Evolutionary conservation across 345 rosid genomes (phyloP).

Genomic region (Dimocarpus longan): DNA sequence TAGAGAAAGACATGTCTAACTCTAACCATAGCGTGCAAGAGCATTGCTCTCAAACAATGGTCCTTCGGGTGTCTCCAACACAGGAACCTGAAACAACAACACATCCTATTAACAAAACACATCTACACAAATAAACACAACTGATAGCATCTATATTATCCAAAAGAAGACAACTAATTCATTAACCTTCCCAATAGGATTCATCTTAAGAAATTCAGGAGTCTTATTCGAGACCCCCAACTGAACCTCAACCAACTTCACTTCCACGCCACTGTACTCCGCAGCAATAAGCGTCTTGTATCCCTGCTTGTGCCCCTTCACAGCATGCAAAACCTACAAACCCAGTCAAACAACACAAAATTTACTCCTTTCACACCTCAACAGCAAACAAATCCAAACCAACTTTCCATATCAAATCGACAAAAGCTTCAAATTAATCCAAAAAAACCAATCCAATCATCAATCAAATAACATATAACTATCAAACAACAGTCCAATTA

Average conservation of each 20-base stretch:
- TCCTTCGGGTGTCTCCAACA: conserved; percentile 94
- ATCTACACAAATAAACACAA: background rate
- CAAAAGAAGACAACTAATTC: background rate
- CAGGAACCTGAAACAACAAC: conserved; percentile 63
- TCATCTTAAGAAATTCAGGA: conserved; percentile 83
- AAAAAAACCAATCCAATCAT: too few relatives aligned
- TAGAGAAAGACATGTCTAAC: background rate
- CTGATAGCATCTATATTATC: background rate
- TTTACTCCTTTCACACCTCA: background rate
- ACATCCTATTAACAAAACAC: background rate
- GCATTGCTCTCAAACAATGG: conserved; percentile 96
- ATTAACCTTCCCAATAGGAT: conserved; percentile 87
- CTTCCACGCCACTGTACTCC: conserved; percentile 75
- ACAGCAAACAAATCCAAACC: background rate
- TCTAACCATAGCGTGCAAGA: conserved; percentile 82
- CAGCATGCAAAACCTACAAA: conserved; percentile 59
- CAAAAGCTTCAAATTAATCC: too few relatives aligned
- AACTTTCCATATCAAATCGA: background rate
- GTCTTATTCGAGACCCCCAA: conserved; percentile 84
- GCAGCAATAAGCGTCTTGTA: conserved; percentile 77
- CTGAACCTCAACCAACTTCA: conserved; percentile 56
- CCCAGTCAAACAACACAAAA: conserved; percentile 1
- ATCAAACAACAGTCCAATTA: background rate
- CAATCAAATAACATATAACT: too few relatives aligned
- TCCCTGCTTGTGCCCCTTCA: conserved; percentile 59